These are phyloP conservation scores for Hansenula lynferdii DNA, from an alignment of 1,139 yeast species.

Conservation along the genomic window DNA sequence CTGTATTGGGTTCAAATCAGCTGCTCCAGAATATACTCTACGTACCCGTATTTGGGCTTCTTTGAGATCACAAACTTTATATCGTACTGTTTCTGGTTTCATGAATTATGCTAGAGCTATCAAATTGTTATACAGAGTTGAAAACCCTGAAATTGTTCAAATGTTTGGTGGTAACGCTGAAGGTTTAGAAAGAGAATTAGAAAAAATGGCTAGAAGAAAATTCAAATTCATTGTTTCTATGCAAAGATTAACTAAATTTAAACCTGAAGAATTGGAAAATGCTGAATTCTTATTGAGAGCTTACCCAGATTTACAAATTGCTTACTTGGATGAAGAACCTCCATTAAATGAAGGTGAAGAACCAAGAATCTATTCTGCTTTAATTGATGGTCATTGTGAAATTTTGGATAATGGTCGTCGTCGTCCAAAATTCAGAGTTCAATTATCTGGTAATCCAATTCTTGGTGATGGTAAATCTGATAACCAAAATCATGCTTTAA, in stretches of 20 bases:
- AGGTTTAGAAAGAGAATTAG: conserved; percentile 88
- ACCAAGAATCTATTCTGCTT: conserved; percentile 93
- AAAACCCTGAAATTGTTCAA: conserved; percentile 97
- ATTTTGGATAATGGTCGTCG: conserved; percentile 97
- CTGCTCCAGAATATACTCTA: conserved; percentile 98
- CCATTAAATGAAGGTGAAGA: conserved; percentile 93
- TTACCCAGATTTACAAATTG: conserved; percentile 97
- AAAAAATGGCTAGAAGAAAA: conserved; percentile 99
- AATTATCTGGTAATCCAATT: conserved; percentile 97
- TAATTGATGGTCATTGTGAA: conserved; percentile 98
- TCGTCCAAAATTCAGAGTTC: conserved; percentile 97
- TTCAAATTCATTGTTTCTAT: conserved; percentile 95
- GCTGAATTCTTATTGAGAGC: conserved; percentile 98
- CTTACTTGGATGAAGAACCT: conserved; percentile 93
- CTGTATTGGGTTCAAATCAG: conserved; percentile 98
- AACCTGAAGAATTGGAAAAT: conserved; percentile 96
- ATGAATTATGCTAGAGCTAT: conserved; percentile 99
- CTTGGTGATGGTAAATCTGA: conserved; percentile 99
- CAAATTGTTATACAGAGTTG: conserved; percentile 95
- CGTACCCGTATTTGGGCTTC: conserved; percentile 99
- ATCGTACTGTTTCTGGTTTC: conserved; percentile 98
- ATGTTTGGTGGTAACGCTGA: conserved; percentile 99
- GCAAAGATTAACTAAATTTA: conserved; percentile 97
- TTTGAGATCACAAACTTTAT: conserved; percentile 93
- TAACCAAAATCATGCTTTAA: conserved; percentile 95